Evolutionary conservation across 495 filamentous ascomycete species (phyloP).

Genomic region (Parathielavia hyrcaniae): DNA sequence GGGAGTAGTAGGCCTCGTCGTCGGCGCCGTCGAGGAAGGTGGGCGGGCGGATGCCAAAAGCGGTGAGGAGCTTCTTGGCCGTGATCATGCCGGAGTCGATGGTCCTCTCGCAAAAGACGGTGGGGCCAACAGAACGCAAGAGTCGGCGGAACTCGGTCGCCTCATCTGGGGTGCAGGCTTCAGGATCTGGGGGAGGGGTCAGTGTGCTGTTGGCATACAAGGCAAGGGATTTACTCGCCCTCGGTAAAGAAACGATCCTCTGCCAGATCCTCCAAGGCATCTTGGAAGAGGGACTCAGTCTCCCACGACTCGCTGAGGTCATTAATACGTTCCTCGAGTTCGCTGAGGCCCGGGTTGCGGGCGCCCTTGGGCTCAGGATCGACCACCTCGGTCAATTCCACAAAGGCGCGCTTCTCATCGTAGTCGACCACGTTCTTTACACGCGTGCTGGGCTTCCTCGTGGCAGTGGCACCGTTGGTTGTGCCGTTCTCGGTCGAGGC

Average conservation of each 20-base stretch:
- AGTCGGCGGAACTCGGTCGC: conserved; percentile 59
- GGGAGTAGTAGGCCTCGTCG: conserved; percentile 65
- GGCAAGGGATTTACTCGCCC: conserved; percentile 45
- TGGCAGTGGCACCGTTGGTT: conserved; percentile 23
- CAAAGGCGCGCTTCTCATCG: conserved; percentile 76
- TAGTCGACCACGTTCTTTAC: conserved; percentile 89
- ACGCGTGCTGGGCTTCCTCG: conserved; percentile 67
- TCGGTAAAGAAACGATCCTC: conserved; percentile 56
- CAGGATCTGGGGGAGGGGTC: conserved; percentile 32
- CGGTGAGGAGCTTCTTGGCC: conserved; percentile 79
- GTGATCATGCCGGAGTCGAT: conserved; percentile 61
- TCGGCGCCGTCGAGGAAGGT: conserved; percentile 65
- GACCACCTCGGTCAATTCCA: conserved; percentile 56
- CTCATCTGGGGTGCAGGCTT: conserved; percentile 69
- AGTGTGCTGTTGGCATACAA: conserved; percentile 10
- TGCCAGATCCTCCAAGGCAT: conserved; percentile 56
- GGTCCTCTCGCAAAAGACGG: conserved; percentile 66
- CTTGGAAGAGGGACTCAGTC: conserved; percentile 60
- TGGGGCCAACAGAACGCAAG: conserved; percentile 67
- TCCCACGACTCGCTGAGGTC: conserved; percentile 62
- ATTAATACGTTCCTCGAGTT: conserved; percentile 55
- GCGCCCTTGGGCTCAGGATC: conserved; percentile 21
- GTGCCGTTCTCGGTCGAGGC: conserved; percentile 14
- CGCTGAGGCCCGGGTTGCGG: conserved; percentile 31
- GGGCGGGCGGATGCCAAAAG: conserved; percentile 80